A percentile compares a stretch with the other conserved stretches of the same genome.
phyloP scores from a whole-genome alignment of 176 grass and related monocot species.

The Oryza punctata region DNA sequence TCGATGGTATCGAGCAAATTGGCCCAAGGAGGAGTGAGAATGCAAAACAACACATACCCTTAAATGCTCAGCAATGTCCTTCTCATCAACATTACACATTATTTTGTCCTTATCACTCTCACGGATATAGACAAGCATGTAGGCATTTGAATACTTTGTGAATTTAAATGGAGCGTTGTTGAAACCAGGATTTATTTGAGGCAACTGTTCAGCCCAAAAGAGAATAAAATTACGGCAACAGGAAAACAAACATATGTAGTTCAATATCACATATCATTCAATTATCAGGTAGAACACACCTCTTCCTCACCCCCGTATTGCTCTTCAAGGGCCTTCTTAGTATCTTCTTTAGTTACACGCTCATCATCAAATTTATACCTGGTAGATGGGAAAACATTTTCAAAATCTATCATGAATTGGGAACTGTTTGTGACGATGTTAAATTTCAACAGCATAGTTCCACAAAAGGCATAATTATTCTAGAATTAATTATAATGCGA shows the following conservation, averaged over 20 bases:
- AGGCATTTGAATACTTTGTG: slow-evolving; percentile 92
- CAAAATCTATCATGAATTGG: slow-evolving; percentile 10
- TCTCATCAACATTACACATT: slow-evolving; percentile 93
- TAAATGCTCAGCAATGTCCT: slow-evolving; percentile 93
- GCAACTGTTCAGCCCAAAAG: slow-evolving; percentile 54
- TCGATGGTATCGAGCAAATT: not conserved
- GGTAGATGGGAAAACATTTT: slow-evolving; percentile 20
- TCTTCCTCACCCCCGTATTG: slow-evolving; percentile 97
- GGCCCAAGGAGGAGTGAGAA: not conserved
- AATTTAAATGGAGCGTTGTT: slow-evolving; percentile 92
- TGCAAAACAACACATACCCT: slow-evolving; percentile 47
- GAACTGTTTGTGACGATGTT: slow-evolving; percentile 2
- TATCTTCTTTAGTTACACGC: slow-evolving; percentile 94
- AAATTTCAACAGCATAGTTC: slow-evolving; percentile 1
- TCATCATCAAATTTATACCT: slow-evolving; percentile 99
- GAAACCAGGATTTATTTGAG: slow-evolving; percentile 86
- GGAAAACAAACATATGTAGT: slow-evolving; percentile 18
- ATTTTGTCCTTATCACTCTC: slow-evolving; percentile 95
- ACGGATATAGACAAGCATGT: slow-evolving; percentile 99
- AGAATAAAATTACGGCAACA: slow-evolving; percentile 21
- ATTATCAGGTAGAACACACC: slow-evolving; percentile 40
- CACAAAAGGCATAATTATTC: not conserved
- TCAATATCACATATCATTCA: slow-evolving; percentile 24
- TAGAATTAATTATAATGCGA: not conserved
- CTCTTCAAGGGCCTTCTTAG: slow-evolving; percentile 88